Evolutionary conservation across 2,329 filamentous ascomycete species (phyloP).

Genomic region (Chrysoporthe puriensis): DNA sequence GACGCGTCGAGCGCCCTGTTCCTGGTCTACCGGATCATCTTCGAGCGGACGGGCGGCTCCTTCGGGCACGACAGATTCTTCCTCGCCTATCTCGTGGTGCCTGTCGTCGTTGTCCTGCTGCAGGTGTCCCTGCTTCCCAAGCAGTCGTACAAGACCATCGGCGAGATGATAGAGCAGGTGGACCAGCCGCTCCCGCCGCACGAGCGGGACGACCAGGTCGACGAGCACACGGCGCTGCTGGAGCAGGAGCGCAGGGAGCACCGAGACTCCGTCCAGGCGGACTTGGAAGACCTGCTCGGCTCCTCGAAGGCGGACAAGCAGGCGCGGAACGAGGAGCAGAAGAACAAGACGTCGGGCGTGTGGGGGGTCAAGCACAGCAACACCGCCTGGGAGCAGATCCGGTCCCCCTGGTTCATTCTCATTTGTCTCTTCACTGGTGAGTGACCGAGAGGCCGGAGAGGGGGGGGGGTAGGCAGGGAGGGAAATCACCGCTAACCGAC

Average conservation of each 20-base stretch:
- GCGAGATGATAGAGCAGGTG: slow-evolving; percentile 77
- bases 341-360: slow-evolving; percentile 73
- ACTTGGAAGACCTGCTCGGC: slow-evolving; percentile 76
- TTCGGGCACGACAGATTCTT: slow-evolving; percentile 74
- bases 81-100: slow-evolving; percentile 71
- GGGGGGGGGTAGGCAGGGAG: neutral
- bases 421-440: slow-evolving; percentile 78
- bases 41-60: slow-evolving; percentile 52
- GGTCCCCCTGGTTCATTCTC: slow-evolving; percentile 81
- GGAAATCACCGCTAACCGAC: neutral
- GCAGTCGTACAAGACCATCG: slow-evolving; percentile 81
- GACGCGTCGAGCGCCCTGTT: slow-evolving; percentile 82
- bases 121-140: slow-evolving; percentile 75
- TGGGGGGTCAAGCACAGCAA: slow-evolving; percentile 84
- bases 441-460: slow-evolving; percentile 11
- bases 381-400: slow-evolving; percentile 73
- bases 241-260: slow-evolving; percentile 61
- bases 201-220: slow-evolving; percentile 53
- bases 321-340: slow-evolving; percentile 67
- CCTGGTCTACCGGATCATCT: slow-evolving; percentile 72
- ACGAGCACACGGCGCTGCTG: slow-evolving; percentile 60
- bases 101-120: slow-evolving; percentile 64
- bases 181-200: slow-evolving; percentile 52
- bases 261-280: slow-evolving; percentile 65
- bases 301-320: slow-evolving; percentile 64